Evolutionary conservation across 176 grass and related monocot genomes (phyloP).

Genomic region (Oryza glumipatula): DNA sequence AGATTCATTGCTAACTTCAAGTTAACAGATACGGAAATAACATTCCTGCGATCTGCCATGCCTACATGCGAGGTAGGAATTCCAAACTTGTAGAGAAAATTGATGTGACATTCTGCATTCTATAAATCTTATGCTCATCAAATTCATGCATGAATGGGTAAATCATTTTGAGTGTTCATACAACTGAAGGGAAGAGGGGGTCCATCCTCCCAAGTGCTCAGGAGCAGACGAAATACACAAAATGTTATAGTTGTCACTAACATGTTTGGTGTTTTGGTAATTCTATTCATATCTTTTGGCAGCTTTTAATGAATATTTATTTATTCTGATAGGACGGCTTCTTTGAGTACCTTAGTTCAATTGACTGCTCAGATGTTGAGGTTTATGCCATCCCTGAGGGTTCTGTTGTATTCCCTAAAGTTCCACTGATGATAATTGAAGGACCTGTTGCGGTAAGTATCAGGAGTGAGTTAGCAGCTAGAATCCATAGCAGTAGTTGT

Average conservation of each 20-base stretch:
- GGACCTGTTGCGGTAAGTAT: conserved; percentile 92
- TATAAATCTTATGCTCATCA: background rate
- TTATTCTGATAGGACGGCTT: conserved; percentile 69
- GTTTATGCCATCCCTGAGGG: conserved; percentile 92
- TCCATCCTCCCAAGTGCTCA: background rate
- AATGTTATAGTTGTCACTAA: background rate
- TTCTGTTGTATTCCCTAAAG: conserved; percentile 93
- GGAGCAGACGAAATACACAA: conserved; percentile 3
- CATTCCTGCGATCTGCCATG: conserved; percentile 66
- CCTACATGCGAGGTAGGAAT: conserved; percentile 76
- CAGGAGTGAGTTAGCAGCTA: conserved; percentile 33
- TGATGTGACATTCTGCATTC: background rate
- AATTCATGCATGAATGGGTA: background rate
- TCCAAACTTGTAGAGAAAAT: background rate
- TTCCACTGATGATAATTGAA: conserved; percentile 88
- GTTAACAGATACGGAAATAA: conserved; percentile 75
- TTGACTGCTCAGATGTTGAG: conserved; percentile 90
- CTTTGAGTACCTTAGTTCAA: conserved; percentile 80
- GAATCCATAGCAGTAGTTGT: background rate
- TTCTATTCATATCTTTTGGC: background rate
- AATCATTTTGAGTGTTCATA: background rate
- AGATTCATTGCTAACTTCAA: conserved; percentile 96
- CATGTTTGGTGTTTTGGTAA: background rate
- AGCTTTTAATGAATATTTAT: background rate
- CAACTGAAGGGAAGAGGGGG: conserved; percentile 2